phyloP scores from a whole-genome alignment of 768 basidiomycete genomes.

The Russula sp. region DNA sequence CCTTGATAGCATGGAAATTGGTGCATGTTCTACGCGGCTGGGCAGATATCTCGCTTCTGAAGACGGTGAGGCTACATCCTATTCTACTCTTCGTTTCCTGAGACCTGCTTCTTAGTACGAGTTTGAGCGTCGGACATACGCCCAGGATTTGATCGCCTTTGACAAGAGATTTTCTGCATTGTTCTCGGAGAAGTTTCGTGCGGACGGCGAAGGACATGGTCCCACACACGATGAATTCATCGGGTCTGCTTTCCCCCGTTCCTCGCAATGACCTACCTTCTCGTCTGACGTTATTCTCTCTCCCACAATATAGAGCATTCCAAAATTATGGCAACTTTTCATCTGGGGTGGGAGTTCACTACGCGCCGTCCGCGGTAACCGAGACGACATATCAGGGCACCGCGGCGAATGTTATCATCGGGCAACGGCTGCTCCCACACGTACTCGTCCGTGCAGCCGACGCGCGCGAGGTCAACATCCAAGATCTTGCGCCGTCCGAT shows the following conservation, averaged over 20 bases:
- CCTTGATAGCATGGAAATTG: slow-evolving; percentile 45
- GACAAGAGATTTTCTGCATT: slow-evolving; percentile 47
- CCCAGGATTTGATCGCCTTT: slow-evolving; percentile 49
- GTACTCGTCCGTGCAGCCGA: slow-evolving; percentile 44
- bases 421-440: slow-evolving; percentile 47
- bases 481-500: slow-evolving; percentile 45
- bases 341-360: slow-evolving; percentile 47
- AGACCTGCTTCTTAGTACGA: slow-evolving; percentile 37
- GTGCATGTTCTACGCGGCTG: slow-evolving; percentile 43
- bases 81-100: background rate
- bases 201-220: slow-evolving; percentile 34
- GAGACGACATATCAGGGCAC: slow-evolving; percentile 32
- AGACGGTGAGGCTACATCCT: slow-evolving; percentile 34
- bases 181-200: slow-evolving; percentile 49
- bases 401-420: slow-evolving; percentile 39
- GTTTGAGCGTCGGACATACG: slow-evolving; percentile 47
- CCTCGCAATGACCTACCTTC: background rate
- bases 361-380: slow-evolving; percentile 38
- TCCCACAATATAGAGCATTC: slow-evolving; percentile 35
- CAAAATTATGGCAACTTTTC: slow-evolving; percentile 42
- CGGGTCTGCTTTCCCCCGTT: slow-evolving; percentile 28
- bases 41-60: slow-evolving; percentile 40
- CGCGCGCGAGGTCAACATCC: slow-evolving; percentile 42
- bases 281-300: background rate
- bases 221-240: slow-evolving; percentile 48